These are phyloP conservation scores for Amanita polypyramis DNA, from an alignment of 768 basidiomycete genomes.

Conservation along the genomic window DNA sequence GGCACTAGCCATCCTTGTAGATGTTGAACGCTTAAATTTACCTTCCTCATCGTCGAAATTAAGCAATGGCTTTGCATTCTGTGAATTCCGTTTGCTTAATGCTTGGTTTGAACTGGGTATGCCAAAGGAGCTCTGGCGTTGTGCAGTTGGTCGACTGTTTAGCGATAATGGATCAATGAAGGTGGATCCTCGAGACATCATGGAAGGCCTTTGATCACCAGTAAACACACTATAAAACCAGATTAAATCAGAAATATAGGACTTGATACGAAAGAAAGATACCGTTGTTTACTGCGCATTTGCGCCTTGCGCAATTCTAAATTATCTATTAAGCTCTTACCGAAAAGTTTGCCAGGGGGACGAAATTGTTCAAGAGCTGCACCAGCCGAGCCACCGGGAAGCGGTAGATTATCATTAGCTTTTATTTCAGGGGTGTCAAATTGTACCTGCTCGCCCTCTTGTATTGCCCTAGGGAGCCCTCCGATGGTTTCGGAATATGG, in stretches of 20 bases:
- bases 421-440: constrained; percentile 27
- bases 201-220: constrained; percentile 83
- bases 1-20: constrained; percentile 26
- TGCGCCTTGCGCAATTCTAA: constrained; percentile 74
- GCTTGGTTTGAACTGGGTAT: constrained; percentile 25
- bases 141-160: constrained; percentile 34
- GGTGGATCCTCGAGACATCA: constrained; percentile 78
- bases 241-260: constrained; percentile 1
- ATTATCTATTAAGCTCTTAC: constrained; percentile 85
- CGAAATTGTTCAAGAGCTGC: constrained; percentile 29
- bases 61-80: constrained; percentile 52
- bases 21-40: constrained; percentile 18
- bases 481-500: constrained; percentile 51
- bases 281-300: constrained; percentile 82
- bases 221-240: constrained; percentile 61
- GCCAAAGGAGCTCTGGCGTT: constrained; percentile 33
- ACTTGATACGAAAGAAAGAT: constrained; percentile 13
- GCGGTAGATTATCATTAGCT: constrained; percentile 22
- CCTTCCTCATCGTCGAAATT: constrained; percentile 44
- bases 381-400: constrained; percentile 6
- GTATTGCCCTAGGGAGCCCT: constrained; percentile 56
- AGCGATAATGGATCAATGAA: constrained; percentile 65
- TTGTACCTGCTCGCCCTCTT: constrained; percentile 72
- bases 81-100: constrained; percentile 38
- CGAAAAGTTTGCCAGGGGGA: constrained; percentile 78